Conservation (phyloP, 129 eudicot species). For the Ambrosia trifida region DNA sequence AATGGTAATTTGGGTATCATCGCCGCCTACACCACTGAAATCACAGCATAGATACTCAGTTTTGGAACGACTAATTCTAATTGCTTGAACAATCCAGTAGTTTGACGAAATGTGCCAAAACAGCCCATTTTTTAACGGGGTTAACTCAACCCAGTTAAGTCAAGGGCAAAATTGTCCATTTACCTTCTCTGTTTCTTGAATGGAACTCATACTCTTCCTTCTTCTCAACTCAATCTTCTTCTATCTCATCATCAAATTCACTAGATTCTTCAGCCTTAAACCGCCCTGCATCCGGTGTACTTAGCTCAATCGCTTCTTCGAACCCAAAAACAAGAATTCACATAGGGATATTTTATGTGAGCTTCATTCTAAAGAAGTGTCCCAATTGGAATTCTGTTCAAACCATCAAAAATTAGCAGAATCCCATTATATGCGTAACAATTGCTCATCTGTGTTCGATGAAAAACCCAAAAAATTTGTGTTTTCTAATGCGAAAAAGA, state of each 20-base stretch:
- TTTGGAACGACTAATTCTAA: too few relatives aligned
- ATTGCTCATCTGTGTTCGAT: conserved; percentile 56
- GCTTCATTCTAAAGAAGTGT: conserved; percentile 68
- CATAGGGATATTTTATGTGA: conserved; percentile 71
- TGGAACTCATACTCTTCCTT: conserved; percentile 76
- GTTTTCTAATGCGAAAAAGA: conserved; percentile 46
- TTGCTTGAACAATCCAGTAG: too few relatives aligned
- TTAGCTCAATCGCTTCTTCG: conserved; percentile 66
- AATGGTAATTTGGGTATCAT: too few relatives aligned
- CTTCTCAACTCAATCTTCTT: conserved; percentile 81
- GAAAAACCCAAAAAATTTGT: conserved; percentile 39
- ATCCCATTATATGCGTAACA: conserved; percentile 61
- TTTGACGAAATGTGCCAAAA: too few relatives aligned
- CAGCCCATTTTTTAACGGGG: too few relatives aligned
- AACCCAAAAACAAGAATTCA: conserved; percentile 45
- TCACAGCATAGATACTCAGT: too few relatives aligned
- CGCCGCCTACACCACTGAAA: too few relatives aligned
- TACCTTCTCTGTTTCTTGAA: conserved; percentile 51
- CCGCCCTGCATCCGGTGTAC: conserved; percentile 86
- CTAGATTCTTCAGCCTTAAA: conserved; percentile 73
- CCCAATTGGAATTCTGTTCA: conserved; percentile 63
- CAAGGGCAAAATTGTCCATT: too few relatives aligned
- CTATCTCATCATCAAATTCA: conserved; percentile 68
- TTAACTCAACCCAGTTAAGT: too few relatives aligned
- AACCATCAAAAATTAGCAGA: conserved; percentile 66